Percentiles rank a stretch among this genome's conserved stretches.
Conservation (phyloP, 2,329 filamentous ascomycete species). For the Arthrobotrys iridis region DNA sequence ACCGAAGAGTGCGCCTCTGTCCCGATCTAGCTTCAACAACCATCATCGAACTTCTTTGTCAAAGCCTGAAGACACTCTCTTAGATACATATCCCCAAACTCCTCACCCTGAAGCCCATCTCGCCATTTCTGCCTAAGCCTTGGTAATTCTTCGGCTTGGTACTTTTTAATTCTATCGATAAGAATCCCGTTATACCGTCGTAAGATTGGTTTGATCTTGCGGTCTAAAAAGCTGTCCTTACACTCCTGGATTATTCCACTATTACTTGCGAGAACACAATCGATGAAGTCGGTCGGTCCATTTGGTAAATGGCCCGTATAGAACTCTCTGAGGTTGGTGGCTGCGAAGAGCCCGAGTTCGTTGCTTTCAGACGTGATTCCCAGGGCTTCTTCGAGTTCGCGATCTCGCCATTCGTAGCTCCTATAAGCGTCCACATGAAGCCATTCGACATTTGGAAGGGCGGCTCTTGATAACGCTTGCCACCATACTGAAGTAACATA, state of each 20-base stretch:
- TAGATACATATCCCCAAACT: background rate
- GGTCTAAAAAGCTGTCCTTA: background rate
- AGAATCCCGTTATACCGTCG: background rate
- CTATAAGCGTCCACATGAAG: background rate
- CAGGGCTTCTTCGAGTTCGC: too few species aligned
- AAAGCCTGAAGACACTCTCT: background rate
- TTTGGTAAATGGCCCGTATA: too few species aligned
- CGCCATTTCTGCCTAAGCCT: background rate
- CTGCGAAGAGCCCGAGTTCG: background rate
- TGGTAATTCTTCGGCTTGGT: background rate
- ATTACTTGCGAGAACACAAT: background rate
- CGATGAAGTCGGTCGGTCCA: too few species aligned
- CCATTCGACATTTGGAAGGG: background rate
- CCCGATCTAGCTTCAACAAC: too few species aligned
- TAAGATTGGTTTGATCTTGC: background rate
- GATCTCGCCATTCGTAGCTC: too few species aligned
- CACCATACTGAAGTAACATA: background rate
- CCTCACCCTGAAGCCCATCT: background rate
- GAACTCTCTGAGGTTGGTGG: background rate
- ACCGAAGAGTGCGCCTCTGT: too few species aligned
- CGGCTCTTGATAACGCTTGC: background rate
- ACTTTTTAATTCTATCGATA: background rate
- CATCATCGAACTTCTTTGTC: background rate
- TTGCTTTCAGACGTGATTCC: too few species aligned
- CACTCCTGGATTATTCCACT: background rate